phyloP scores from a whole-genome alignment of 2,329 filamentous ascomycete species.

The Neodidymelliopsis sp. region DNA sequence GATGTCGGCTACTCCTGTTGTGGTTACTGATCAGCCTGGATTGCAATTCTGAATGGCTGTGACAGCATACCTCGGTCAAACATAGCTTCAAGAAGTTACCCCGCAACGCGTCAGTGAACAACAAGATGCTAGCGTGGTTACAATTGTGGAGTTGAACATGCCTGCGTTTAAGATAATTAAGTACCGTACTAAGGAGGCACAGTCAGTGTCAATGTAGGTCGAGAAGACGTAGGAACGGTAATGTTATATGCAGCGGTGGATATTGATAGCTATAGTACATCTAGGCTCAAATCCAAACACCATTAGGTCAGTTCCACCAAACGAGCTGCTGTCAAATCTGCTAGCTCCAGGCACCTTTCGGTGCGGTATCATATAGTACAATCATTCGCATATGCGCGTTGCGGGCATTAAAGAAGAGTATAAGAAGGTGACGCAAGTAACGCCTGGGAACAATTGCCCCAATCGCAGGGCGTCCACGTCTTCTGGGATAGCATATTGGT shows the following conservation, averaged over 20 bases:
- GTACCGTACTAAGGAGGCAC: no score
- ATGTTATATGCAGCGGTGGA: conserved; percentile 3
- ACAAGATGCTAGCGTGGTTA: neutral
- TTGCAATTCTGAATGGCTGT: neutral
- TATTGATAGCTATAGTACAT: conserved; percentile 14
- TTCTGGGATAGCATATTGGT: neutral
- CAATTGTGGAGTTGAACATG: neutral
- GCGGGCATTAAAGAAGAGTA: conserved; percentile 18
- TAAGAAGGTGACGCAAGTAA: neutral
- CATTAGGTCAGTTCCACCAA: conserved; percentile 5
- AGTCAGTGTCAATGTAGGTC: neutral
- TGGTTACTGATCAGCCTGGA: neutral
- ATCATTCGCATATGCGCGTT: conserved; percentile 22
- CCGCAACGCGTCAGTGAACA: conserved; percentile 14
- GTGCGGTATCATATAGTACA: conserved; percentile 26
- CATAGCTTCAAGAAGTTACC: conserved; percentile 9
- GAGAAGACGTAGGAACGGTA: no score
- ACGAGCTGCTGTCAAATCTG: conserved; percentile 6
- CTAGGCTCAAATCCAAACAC: conserved; percentile 5
- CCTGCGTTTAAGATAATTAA: no score
- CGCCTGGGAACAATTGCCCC: conserved; percentile 1
- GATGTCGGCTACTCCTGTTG: conserved; percentile 2
- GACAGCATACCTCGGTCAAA: neutral
- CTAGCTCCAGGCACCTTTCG: conserved; percentile 8
- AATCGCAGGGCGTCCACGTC: no score